Base-by-base conservation (phyloP, 176 grass and related monocot species). In the Carex scoparia region DNA sequence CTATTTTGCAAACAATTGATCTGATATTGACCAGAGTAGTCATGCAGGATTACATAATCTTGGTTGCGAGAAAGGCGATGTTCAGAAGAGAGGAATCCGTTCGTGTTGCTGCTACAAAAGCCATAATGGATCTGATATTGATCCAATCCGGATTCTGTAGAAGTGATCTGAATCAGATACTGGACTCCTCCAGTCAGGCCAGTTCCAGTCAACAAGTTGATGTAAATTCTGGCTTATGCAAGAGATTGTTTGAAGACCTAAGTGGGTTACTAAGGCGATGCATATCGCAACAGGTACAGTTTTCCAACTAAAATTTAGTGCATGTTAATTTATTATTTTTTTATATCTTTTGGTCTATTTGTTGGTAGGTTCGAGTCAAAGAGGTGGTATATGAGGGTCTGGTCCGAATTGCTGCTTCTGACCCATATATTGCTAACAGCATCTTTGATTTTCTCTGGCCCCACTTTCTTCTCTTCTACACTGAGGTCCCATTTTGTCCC, bases 51-150 rank as follows among this genome's bases (percentile, higher is more conserved):
- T 97, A 97, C 71, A 87, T 94, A 83, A 91, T 97, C 80, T 83
- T 97, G 72, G 94, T 97, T 72, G 87, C 87, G 83, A 90, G 94
- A 75, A 97, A 94, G 84, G 94, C 94, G 38, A 97, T 97, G 92
- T 97, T 97, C 81, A 94, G 92, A 76, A 87, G 89, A 86, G 92
- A 92, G 81, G 90, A 92, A 61, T 79, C 53, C 69, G 86, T 94
- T 37, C 90, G 90, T 10, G 80, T 94, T 57, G 87, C 94, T 61
- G 90, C 94, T 83, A 88, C 81, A 86, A 91, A 88, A 88, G 87
- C 92, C 88, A 88, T 97, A 56, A 67, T 91, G 63, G 87, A 97
- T 68, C 65, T 94, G 76, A 97, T 97, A 86, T 74, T 89, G 19
- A 83, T 85, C 54, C 87, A 97, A 70, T 88, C 23, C 54, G 86